These are phyloP conservation scores for Chrysanthemum seticuspe DNA, from an alignment of 129 eudicot genomes.

Conservation along the genomic window DNA sequence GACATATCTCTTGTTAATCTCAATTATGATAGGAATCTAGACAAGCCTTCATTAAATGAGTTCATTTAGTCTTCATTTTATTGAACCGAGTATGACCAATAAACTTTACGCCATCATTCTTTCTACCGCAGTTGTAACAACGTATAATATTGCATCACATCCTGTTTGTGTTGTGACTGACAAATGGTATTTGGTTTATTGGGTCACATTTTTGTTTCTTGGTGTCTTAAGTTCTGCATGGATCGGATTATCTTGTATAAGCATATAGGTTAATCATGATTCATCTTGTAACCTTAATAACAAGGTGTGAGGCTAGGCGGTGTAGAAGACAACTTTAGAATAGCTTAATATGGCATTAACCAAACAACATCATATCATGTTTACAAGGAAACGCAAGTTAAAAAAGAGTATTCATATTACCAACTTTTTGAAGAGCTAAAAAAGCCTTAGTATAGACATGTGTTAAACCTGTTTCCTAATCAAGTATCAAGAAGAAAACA, in stretches of 20 bases:
- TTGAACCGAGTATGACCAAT: neutral
- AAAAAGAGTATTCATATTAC: neutral
- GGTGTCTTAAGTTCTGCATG: neutral
- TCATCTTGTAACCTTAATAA: neutral
- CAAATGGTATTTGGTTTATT: neutral
- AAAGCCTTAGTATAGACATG: no score
- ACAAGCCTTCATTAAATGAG: neutral
- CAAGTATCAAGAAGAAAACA: neutral
- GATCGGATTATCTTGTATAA: neutral
- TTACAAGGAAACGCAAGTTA: neutral
- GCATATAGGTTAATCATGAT: neutral
- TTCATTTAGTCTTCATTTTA: slow-evolving; percentile 11
- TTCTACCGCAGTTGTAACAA: neutral
- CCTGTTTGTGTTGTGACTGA: neutral
- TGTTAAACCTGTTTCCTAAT: no score
- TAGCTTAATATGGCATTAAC: neutral
- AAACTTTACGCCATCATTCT: slow-evolving; percentile 5
- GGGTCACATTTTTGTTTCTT: neutral
- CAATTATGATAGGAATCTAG: neutral
- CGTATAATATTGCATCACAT: neutral
- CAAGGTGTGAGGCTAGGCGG: neutral
- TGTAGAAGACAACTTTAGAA: neutral
- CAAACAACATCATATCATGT: neutral
- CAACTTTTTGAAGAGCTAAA: neutral
- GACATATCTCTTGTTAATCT: neutral